Percentiles rank a stretch among this genome's conserved stretches.
phyloP scores from a whole-genome alignment of 2,329 filamentous ascomycete genomes.

The Pseudogymnoascus sp. region DNA sequence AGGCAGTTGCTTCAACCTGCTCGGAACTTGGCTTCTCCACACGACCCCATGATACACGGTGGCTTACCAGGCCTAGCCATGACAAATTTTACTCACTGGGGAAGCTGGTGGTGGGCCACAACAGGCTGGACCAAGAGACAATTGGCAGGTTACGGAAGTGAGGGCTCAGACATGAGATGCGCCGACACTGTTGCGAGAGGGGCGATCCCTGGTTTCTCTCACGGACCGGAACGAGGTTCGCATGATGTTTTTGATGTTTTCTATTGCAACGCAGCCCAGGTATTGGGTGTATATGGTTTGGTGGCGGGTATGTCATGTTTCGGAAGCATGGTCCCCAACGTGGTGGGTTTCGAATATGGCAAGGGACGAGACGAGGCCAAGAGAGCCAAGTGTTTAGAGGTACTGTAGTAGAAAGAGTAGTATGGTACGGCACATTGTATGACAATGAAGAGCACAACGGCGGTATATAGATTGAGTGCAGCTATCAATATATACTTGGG shows the following conservation, averaged over 20 bases:
- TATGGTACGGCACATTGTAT: not conserved
- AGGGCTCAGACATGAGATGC: slow-evolving; percentile 7
- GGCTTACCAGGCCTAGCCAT: slow-evolving; percentile 6
- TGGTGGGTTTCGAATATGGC: not conserved
- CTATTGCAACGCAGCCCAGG: not conserved
- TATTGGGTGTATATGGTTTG: not conserved
- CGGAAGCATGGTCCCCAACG: slow-evolving; percentile 2
- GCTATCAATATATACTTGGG: not conserved
- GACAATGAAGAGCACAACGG: not conserved
- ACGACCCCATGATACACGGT: slow-evolving; percentile 4
- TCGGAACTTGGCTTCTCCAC: slow-evolving; percentile 1
- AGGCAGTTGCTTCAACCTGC: not conserved
- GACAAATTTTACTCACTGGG: not conserved
- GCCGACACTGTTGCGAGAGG: not conserved
- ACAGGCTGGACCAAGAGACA: not conserved
- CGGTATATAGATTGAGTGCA: not conserved
- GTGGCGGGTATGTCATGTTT: slow-evolving; percentile 7
- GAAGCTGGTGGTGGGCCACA: not conserved
- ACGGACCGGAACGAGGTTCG: not conserved
- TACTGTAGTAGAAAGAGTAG: not conserved
- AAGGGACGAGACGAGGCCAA: not conserved
- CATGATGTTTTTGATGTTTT: not conserved
- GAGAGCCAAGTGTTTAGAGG: not conserved
- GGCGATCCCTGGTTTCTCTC: slow-evolving; percentile 3
- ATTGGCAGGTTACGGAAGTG: slow-evolving; percentile 5